Conservation (phyloP, 1,139 yeast species). For the Blastobotrys petasosporus region DNA sequence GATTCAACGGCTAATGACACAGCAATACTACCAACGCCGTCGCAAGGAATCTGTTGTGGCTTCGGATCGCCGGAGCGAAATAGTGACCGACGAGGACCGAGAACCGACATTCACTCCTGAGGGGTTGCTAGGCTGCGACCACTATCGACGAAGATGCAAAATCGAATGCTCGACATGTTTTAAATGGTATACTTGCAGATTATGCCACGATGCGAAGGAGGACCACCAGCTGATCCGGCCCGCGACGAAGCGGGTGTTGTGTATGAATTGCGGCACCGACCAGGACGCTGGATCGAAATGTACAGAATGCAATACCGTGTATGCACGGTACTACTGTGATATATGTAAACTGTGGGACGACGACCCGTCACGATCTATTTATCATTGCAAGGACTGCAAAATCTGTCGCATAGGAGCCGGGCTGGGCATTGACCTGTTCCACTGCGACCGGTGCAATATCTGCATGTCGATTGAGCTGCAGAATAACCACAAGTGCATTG, state of each 20-base stretch:
- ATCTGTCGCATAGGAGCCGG: slow-evolving; percentile 89
- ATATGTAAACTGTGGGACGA: slow-evolving; percentile 80
- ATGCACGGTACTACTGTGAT: slow-evolving; percentile 73
- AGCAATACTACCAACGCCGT: slow-evolving; percentile 45
- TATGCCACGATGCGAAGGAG: slow-evolving; percentile 70
- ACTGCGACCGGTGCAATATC: slow-evolving; percentile 84
- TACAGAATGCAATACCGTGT: slow-evolving; percentile 53
- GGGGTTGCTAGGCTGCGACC: slow-evolving; percentile 65
- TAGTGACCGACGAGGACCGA: slow-evolving; percentile 46
- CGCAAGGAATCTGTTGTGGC: slow-evolving; percentile 5
- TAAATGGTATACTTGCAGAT: slow-evolving; percentile 74
- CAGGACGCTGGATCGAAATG: slow-evolving; percentile 72
- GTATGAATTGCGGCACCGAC: slow-evolving; percentile 73
- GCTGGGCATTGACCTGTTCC: slow-evolving; percentile 80
- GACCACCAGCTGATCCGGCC: slow-evolving; percentile 60
- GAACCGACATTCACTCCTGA: slow-evolving; percentile 42
- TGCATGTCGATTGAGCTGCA: slow-evolving; percentile 77
- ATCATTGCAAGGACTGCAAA: slow-evolving; percentile 90
- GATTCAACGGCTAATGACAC: slow-evolving; percentile 75
- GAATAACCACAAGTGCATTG: slow-evolving; percentile 75
- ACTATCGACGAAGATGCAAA: slow-evolving; percentile 80
- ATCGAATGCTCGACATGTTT: slow-evolving; percentile 71
- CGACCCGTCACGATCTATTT: slow-evolving; percentile 72
- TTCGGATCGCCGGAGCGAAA: slow-evolving; percentile 11
- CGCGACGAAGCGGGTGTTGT: slow-evolving; percentile 61